Evolutionary conservation across 192 early-diverging fungal species (phyloP).

Genomic region (Geosiphon pyriformis): DNA sequence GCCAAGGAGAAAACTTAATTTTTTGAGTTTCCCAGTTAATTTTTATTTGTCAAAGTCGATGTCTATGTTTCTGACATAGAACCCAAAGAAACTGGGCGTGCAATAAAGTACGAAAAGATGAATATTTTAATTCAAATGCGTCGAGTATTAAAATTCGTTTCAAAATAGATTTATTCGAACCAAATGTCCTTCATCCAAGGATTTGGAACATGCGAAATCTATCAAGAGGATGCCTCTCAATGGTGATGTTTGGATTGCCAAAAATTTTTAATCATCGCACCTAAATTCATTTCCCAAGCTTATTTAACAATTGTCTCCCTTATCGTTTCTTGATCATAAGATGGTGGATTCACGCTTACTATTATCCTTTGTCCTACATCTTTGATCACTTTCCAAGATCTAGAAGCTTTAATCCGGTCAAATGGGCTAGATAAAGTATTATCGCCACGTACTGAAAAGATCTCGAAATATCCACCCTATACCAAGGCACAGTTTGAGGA

Average conservation of each 20-base stretch:
- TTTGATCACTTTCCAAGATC: constrained; percentile 21
- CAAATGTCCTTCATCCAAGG: constrained; percentile 33
- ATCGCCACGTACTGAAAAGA: constrained; percentile 31
- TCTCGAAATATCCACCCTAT: constrained; percentile 58
- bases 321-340: too few relatives aligned
- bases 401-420: constrained; percentile 24
- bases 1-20: background rate
- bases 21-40: too few relatives aligned
- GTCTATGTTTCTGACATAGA: constrained; percentile 19
- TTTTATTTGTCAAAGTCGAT: constrained; percentile 22
- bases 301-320: too few relatives aligned
- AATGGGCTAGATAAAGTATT: constrained; percentile 29
- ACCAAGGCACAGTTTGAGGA: constrained; percentile 66
- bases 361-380: constrained; percentile 35
- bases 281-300: too few relatives aligned
- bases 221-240: constrained; percentile 30
- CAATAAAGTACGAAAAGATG: constrained; percentile 27
- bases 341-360: constrained; percentile 26
- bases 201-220: constrained; percentile 43
- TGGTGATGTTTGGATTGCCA: too few relatives aligned
- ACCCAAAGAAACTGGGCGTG: constrained; percentile 11
- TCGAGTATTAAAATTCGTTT: constrained; percentile 1
- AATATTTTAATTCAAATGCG: constrained; percentile 3
- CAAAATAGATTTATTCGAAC: constrained; percentile 42
- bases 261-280: too few relatives aligned